Conservation (phyloP, 2,329 filamentous ascomycete species). For the Byssothecium circinans region DNA sequence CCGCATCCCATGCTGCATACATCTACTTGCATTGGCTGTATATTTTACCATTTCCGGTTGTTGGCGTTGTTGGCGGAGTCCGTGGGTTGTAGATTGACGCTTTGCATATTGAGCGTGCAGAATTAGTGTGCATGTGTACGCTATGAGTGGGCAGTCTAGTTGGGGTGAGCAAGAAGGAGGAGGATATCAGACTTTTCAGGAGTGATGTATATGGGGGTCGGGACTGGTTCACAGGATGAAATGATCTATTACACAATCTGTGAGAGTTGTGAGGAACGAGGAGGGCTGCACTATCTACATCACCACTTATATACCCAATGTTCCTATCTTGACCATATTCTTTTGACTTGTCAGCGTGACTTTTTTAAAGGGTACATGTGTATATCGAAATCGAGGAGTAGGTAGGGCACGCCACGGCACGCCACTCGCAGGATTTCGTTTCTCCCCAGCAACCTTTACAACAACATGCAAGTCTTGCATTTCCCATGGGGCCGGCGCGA, state of each 20-base stretch:
- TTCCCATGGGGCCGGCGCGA: too few relatives aligned
- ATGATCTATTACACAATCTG: constrained; percentile 9
- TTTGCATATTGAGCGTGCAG: constrained; percentile 12
- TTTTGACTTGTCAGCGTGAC: neutral
- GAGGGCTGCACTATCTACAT: constrained; percentile 4
- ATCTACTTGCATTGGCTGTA: constrained; percentile 19
- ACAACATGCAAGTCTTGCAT: too few relatives aligned
- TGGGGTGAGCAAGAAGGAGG: constrained; percentile 2
- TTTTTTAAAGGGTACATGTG: too few relatives aligned
- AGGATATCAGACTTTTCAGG: constrained; percentile 5
- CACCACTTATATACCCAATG: constrained; percentile 3
- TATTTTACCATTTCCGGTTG: constrained; percentile 9
- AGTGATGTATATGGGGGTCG: constrained; percentile 12
- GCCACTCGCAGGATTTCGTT: too few relatives aligned
- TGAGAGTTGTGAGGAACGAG: constrained; percentile 7
- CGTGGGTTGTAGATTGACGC: constrained; percentile 2
- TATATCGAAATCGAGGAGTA: too few relatives aligned
- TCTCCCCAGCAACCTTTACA: too few relatives aligned
- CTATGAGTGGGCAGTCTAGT: neutral
- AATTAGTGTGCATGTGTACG: constrained; percentile 5
- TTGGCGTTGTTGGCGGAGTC: constrained; percentile 17
- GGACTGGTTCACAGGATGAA: constrained; percentile 5
- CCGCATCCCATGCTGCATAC: constrained; percentile 13
- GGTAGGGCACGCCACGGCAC: too few relatives aligned
- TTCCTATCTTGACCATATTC: neutral